These are phyloP conservation scores for Mucor saturninus DNA, from an alignment of 371 early-diverging fungal species.

Conservation along the genomic window DNA sequence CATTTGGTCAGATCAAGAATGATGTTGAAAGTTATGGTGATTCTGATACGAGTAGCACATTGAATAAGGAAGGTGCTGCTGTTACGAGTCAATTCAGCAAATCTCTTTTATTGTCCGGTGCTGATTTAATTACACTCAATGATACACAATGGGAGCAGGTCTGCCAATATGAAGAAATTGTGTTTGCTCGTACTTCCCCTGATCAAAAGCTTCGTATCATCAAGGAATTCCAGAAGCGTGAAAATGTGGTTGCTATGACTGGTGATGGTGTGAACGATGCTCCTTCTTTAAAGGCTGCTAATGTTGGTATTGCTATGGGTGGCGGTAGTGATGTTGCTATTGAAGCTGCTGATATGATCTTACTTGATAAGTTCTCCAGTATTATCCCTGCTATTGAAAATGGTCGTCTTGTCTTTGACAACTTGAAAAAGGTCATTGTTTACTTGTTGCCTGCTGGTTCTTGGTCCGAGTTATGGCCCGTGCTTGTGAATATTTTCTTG, in stretches of 20 bases:
- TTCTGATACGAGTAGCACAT: conserved; percentile 9
- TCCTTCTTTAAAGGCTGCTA: conserved; percentile 79
- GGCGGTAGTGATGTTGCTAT: conserved; percentile 79
- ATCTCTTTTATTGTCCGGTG: conserved; percentile 59
- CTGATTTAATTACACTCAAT: conserved; percentile 56
- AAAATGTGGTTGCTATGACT: conserved; percentile 76
- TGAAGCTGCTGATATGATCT: conserved; percentile 76
- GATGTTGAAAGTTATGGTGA: conserved; percentile 7
- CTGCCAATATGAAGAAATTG: conserved; percentile 72
- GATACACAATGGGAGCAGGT: conserved; percentile 63
- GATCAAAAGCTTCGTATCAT: conserved; percentile 85
- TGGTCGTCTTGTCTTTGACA: conserved; percentile 85
- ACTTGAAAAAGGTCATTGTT: conserved; percentile 79
- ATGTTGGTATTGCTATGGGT: conserved; percentile 83
- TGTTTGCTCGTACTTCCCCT: conserved; percentile 86
- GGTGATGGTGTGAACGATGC: conserved; percentile 97
- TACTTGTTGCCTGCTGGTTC: conserved; percentile 79
- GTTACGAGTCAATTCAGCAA: conserved; percentile 5
- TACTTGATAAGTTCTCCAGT: conserved; percentile 76
- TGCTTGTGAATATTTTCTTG: conserved; percentile 70
- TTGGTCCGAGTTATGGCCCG: conserved; percentile 73
- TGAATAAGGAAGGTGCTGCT: conserved; percentile 14
- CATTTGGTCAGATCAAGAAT: not conserved
- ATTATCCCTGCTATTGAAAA: conserved; percentile 76
- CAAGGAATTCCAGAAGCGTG: conserved; percentile 70